Conservation (phyloP, 805 yeast genomes). For the Wickerhamiella sergipiensis region DNA sequence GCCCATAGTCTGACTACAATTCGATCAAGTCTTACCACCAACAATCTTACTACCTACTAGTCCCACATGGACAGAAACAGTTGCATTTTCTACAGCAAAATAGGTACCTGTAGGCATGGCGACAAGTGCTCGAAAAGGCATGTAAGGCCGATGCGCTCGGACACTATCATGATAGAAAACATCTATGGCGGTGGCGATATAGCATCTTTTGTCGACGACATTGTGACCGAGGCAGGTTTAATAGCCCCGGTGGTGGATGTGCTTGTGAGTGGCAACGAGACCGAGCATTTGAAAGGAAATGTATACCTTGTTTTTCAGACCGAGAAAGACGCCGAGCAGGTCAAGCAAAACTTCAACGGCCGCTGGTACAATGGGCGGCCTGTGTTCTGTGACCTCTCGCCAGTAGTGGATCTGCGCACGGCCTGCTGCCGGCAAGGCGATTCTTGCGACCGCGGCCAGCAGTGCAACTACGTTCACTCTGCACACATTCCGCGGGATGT, state of each 20-base stretch:
- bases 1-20: no score
- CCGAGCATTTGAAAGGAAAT: conserved; percentile 74
- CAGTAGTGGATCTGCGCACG: conserved; percentile 55
- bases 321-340: conserved; percentile 44
- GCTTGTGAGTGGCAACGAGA: conserved; percentile 70
- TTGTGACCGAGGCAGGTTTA: conserved; percentile 46
- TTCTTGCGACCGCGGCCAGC: conserved; percentile 63
- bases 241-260: conserved; percentile 44
- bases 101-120: conserved; percentile 90
- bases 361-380: conserved; percentile 78
- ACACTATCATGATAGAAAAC: conserved; percentile 51
- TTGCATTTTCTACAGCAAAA: conserved; percentile 52
- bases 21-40: no score
- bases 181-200: conserved; percentile 39
- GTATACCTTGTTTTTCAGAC: conserved; percentile 55
- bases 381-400: conserved; percentile 63
- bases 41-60: not conserved
- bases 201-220: conserved; percentile 55
- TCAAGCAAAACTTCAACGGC: conserved; percentile 48
- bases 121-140: conserved; percentile 65
- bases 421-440: conserved; percentile 62
- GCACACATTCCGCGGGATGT: conserved; percentile 32
- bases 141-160: conserved; percentile 48
- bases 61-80: not conserved
- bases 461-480: conserved; percentile 80